Percentiles rank a stretch among this genome's conserved stretches.
Evolutionary conservation across 1,284 basidiomycete genomes (phyloP).

Genomic region (Puccinia triticina): DNA sequence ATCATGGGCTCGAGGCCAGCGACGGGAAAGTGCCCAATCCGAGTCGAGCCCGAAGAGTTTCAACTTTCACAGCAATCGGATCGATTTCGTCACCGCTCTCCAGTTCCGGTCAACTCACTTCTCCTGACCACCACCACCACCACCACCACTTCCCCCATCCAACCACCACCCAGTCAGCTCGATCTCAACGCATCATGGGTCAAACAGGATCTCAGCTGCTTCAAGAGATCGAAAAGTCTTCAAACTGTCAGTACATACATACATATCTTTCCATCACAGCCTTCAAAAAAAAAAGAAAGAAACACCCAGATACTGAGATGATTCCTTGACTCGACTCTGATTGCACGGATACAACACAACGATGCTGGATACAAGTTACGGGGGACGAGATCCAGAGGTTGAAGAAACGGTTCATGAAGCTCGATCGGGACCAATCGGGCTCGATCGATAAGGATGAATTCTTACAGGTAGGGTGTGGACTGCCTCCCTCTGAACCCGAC

Average conservation of each 20-base stretch:
- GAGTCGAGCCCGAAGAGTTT: too few species aligned
- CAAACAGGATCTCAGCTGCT: slow-evolving; percentile 81
- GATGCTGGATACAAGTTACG: slow-evolving; percentile 69
- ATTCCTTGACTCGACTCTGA: background rate
- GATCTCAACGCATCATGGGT: slow-evolving; percentile 59
- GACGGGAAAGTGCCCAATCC: too few species aligned
- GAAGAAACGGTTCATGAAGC: slow-evolving; percentile 99
- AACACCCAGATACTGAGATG: background rate
- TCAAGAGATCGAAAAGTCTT: slow-evolving; percentile 87
- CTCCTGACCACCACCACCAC: background rate
- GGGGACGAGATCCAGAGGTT: slow-evolving; percentile 86
- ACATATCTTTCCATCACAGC: background rate
- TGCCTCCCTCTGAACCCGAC: background rate
- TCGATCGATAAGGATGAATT: slow-evolving; percentile 99
- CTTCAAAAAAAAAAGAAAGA: slow-evolving; percentile 4
- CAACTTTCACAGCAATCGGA: too few species aligned
- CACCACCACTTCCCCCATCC: background rate
- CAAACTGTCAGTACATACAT: slow-evolving; percentile 73
- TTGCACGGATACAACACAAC: background rate
- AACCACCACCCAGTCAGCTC: background rate
- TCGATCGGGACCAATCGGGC: slow-evolving; percentile 95
- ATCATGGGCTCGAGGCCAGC: too few species aligned
- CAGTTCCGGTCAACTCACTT: too few species aligned
- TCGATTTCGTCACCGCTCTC: too few species aligned
- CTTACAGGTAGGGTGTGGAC: slow-evolving; percentile 66